Evolutionary conservation across 2,329 filamentous ascomycete genomes (phyloP).

Genomic region (Aspergillus jensenii): DNA sequence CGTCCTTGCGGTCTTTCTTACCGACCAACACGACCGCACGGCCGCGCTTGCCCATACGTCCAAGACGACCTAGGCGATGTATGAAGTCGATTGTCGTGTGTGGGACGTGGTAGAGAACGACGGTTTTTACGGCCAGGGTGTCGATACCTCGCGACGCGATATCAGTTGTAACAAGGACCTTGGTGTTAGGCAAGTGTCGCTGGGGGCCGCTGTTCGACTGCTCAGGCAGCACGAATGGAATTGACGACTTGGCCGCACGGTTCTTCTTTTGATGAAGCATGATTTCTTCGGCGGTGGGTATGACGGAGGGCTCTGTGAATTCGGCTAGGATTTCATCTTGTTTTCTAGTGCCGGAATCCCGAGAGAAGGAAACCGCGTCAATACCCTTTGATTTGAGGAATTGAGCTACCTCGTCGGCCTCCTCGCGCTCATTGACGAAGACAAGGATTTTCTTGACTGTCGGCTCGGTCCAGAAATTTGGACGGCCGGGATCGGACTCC

Average conservation of each 20-base stretch:
- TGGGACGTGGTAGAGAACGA: constrained; percentile 95
- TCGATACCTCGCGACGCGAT: constrained; percentile 91
- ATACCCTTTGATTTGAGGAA: constrained; percentile 85
- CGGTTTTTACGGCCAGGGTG: constrained; percentile 84
- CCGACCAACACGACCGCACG: constrained; percentile 88
- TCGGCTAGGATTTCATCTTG: constrained; percentile 73
- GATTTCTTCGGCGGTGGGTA: constrained; percentile 38
- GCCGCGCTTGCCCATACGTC: constrained; percentile 87
- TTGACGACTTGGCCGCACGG: constrained; percentile 29
- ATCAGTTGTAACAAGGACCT: constrained; percentile 92
- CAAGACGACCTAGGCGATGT: constrained; percentile 86
- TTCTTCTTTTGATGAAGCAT: constrained; percentile 30
- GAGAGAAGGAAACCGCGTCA: constrained; percentile 78
- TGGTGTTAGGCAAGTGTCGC: constrained; percentile 70
- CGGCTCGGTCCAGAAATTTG: constrained; percentile 39
- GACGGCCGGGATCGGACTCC: constrained; percentile 37
- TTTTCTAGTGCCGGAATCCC: constrained; percentile 77
- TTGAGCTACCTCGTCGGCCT: constrained; percentile 74
- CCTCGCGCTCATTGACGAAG: constrained; percentile 95
- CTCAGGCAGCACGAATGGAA: constrained; percentile 42
- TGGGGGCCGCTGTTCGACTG: constrained; percentile 28
- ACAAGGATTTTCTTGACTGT: constrained; percentile 85
- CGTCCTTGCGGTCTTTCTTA: constrained; percentile 82
- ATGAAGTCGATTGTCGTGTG: constrained; percentile 98
- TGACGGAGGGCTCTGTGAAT: constrained; percentile 59